Evolutionary conservation across 2,329 filamentous ascomycete genomes (phyloP).

Genomic region (Aspergillus floridensis): DNA sequence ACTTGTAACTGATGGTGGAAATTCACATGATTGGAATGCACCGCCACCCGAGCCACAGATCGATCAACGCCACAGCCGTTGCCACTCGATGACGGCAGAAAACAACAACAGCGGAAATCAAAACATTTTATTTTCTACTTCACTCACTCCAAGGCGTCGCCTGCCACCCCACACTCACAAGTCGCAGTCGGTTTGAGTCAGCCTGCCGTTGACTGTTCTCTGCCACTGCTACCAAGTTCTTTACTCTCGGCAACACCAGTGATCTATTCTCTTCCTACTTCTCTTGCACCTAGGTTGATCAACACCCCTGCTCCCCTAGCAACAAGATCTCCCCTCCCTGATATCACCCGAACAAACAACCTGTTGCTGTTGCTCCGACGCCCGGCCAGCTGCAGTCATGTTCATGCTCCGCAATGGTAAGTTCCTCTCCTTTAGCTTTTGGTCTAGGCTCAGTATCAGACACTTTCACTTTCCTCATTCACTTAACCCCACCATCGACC

Average conservation of each 20-base stretch:
- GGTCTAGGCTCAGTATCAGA: constrained; percentile 2
- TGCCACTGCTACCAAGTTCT: neutral
- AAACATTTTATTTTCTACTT: constrained; percentile 14
- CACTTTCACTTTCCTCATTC: constrained; percentile 2
- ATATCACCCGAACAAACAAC: constrained; percentile 16
- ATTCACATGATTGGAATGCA: constrained; percentile 1
- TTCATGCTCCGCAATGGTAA: constrained; percentile 58
- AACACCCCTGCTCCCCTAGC: constrained; percentile 4
- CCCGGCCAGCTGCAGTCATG: constrained; percentile 42
- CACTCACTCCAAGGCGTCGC: neutral
- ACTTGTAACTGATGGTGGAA: neutral
- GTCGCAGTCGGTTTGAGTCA: neutral
- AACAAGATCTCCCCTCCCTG: constrained; percentile 7
- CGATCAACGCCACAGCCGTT: constrained; percentile 8
- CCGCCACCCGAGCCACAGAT: constrained; percentile 15
- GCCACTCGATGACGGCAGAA: constrained; percentile 27
- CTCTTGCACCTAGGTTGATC: neutral
- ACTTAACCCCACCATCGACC: constrained; percentile 21
- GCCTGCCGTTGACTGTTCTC: neutral
- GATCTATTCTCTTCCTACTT: neutral
- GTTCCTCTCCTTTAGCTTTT: constrained; percentile 28
- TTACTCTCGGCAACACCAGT: neutral
- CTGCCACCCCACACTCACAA: neutral
- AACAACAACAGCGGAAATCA: constrained; percentile 18
- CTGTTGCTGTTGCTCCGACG: constrained; percentile 23